Base-by-base conservation (phyloP, 2,329 filamentous ascomycete genomes). In the Ilyonectria sp. region DNA sequence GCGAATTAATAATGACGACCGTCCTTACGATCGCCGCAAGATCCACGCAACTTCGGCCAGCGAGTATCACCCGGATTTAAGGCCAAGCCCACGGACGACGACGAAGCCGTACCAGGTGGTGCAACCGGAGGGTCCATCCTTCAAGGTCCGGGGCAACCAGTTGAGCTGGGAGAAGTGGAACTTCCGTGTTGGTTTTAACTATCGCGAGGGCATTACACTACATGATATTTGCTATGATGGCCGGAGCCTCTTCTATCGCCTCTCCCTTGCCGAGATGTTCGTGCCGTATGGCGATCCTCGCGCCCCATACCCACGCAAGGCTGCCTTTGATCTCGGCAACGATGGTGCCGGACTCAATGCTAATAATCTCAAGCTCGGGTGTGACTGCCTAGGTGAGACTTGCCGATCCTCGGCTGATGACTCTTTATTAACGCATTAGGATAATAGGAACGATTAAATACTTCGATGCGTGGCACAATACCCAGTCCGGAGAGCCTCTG, bases 281-380 rank as follows among this genome's bases (percentile, higher is more conserved):
- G 89, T 91, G 0, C 89, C 89, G 0, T 93, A 92, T 63, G 89
- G 84, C 0, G 90, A 75, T n/a, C 71, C 73, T 2, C 65, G 73
- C 3, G 79, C 83, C 3, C 90, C 90, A 0, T 92, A 70, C 74
- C 88, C 89, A 13, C 84, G 90, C 33, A 93, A 93, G 74, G 87
- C 87, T 10, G 91, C 91, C 0, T 93, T 93, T 67, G 91, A 93
- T 70, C 86, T 93, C 56, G 91, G 91, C 2, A 89, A 92, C 59
- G 89, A 87, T 29, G 91, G 90, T 4, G 87, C 88, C 4, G 91
- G 91, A 1, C 84, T 88, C 67, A 89, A 86, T 63, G 89, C 90
- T 10, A 93, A 93, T 77, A 92, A 92, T 65, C 83, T 93, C 0
- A 80, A 83, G 5, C 82, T 92, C 1, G 90, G 91, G 5, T 93